Percentiles rank a stretch among this genome's conserved stretches.
Conservation (phyloP, 805 yeast genomes). For the Metschnikowia similis region DNA sequence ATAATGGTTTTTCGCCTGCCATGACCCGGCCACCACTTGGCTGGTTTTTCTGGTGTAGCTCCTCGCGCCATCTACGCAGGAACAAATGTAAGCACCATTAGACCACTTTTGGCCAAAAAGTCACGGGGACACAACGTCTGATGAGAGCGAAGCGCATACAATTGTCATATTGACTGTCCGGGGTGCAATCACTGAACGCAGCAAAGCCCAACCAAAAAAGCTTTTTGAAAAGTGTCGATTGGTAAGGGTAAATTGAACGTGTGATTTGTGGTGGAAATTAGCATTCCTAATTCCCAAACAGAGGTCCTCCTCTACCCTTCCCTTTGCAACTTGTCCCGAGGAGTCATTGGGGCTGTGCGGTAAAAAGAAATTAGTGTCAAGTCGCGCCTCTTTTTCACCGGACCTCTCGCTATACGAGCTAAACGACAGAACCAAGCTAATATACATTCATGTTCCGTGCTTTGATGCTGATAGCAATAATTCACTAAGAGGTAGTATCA, state of each 20-base stretch:
- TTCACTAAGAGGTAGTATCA: neutral
- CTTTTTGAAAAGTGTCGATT: neutral
- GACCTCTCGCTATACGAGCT: constrained; percentile 7
- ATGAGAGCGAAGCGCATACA: neutral
- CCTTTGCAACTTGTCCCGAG: neutral
- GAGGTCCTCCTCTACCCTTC: neutral
- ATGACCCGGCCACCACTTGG: neutral
- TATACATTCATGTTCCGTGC: neutral
- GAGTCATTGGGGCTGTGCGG: constrained; percentile 1
- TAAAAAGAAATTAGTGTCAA: neutral
- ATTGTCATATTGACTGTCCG: neutral
- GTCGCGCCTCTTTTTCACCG: constrained; percentile 1
- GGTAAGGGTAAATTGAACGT: too few relatives aligned
- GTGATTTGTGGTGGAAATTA: neutral
- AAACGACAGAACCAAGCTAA: constrained; percentile 4
- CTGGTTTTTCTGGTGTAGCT: neutral
- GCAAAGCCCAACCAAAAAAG: neutral
- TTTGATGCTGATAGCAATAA: neutral
- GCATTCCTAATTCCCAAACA: neutral
- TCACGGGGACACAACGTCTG: neutral
- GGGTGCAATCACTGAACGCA: neutral
- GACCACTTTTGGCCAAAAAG: too few relatives aligned
- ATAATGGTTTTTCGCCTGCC: constrained; percentile 23
- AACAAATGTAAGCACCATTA: neutral
- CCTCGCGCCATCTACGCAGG: constrained; percentile 1